Evolutionary conservation across 169 alveolate genomes (phyloP).

Genomic region (Plasmodium vivax): DNA sequence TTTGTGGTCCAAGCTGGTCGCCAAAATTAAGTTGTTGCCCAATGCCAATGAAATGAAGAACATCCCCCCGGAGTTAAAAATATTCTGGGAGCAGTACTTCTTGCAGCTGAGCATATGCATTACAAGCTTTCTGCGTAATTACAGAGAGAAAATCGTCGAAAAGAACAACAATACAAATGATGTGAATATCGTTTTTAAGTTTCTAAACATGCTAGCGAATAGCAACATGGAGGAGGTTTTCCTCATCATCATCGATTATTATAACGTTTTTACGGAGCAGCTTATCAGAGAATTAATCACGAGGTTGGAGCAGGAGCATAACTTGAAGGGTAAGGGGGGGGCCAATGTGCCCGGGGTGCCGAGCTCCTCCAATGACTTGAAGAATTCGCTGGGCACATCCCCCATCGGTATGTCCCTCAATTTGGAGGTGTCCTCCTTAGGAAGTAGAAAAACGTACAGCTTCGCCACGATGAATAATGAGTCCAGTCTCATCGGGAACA

Average conservation of each 20-base stretch:
- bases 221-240: conserved; percentile 96
- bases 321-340: conserved; percentile 74
- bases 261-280: conserved; percentile 94
- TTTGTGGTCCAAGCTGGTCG: conserved; percentile 87
- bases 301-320: conserved; percentile 79
- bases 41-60: conserved; percentile 86
- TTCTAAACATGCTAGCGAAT: conserved; percentile 79
- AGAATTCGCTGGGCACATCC: not conserved
- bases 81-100: conserved; percentile 91
- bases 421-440: conserved; percentile 6
- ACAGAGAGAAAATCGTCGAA: conserved; percentile 78
- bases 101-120: conserved; percentile 87
- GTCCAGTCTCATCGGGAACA: not conserved
- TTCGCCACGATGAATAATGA: conserved; percentile 55
- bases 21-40: conserved; percentile 85
- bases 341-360: conserved; percentile 33
- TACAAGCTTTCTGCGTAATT: conserved; percentile 86
- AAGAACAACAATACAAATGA: conserved; percentile 78
- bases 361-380: conserved; percentile 25
- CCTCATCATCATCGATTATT: conserved; percentile 96
- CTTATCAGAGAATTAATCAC: conserved; percentile 86
- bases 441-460: conserved; percentile 53
- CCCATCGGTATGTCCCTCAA: not conserved
- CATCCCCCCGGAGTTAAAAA: conserved; percentile 82
- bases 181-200: conserved; percentile 77